These are phyloP conservation scores for Ceratobasidium sp. DNA, from an alignment of 1,284 basidiomycete genomes.

Conservation along the genomic window DNA sequence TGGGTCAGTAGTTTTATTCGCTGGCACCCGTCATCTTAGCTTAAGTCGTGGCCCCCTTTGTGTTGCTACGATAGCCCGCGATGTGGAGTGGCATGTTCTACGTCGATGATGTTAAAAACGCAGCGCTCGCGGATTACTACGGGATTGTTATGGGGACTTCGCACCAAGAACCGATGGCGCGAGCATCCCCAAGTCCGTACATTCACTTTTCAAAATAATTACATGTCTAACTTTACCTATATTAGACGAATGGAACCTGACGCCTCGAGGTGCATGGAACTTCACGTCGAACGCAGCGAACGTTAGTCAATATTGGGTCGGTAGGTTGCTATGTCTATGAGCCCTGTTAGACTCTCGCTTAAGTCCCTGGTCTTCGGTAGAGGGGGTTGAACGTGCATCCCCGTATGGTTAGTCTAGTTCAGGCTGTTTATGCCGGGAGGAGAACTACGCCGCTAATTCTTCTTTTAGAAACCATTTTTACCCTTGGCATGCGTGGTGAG, in stretches of 20 bases:
- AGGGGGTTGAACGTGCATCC: conserved; percentile 68
- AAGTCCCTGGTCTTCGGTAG: conserved; percentile 39
- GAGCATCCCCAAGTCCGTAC: conserved; percentile 46
- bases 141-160: conserved; percentile 75
- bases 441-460: too few species aligned
- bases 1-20: conserved; percentile 60
- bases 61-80: not conserved
- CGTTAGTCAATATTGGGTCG: conserved; percentile 69
- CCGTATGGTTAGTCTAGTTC: conserved; percentile 55
- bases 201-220: not conserved
- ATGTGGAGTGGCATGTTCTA: conserved; percentile 68
- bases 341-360: not conserved
- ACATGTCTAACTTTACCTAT: conserved; percentile 51
- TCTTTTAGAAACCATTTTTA: conserved; percentile 68
- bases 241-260: conserved; percentile 68
- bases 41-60: conserved; percentile 45
- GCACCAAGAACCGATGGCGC: conserved; percentile 60
- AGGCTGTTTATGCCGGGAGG: not conserved
- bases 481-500: conserved; percentile 75
- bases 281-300: conserved; percentile 67
- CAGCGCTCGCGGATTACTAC: conserved; percentile 72
- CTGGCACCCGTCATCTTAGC: not conserved
- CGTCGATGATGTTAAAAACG: conserved; percentile 75
- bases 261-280: conserved; percentile 71
- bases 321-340: not conserved